Percentiles rank a stretch among this genome's conserved stretches.
Evolutionary conservation across 73 alveolate genomes (phyloP).

Genomic region (Durusdinium trenchii): DNA sequence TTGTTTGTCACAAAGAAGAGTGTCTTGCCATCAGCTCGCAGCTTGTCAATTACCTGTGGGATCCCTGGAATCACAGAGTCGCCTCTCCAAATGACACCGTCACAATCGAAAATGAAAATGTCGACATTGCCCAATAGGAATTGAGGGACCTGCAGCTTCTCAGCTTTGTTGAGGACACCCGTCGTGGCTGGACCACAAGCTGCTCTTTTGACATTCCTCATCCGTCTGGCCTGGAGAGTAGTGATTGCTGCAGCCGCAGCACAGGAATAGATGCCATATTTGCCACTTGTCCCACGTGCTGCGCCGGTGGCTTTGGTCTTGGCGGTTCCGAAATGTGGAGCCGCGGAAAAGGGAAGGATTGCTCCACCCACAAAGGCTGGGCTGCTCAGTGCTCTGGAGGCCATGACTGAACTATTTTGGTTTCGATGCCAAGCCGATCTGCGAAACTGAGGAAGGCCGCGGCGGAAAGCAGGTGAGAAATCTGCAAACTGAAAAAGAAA

Average conservation of each 20-base stretch:
- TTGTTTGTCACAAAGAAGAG: constrained; percentile 95
- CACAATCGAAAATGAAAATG: constrained; percentile 92
- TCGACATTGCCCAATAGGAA: constrained; percentile 68
- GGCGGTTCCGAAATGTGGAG: neutral
- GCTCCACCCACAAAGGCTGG: constrained; percentile 52
- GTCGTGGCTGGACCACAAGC: constrained; percentile 66
- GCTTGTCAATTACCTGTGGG: constrained; percentile 73
- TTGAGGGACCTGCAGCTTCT: constrained; percentile 77
- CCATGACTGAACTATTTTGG: neutral
- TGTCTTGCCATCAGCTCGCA: constrained; percentile 54
- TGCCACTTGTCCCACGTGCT: neutral
- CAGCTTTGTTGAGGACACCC: constrained; percentile 75
- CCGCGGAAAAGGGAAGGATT: constrained; percentile 20
- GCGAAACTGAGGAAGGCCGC: neutral
- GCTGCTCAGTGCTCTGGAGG: constrained; percentile 9
- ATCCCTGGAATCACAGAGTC: constrained; percentile 93
- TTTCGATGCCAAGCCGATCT: constrained; percentile 32
- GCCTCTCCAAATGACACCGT: constrained; percentile 95
- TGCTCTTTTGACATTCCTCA: constrained; percentile 17
- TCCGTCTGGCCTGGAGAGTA: constrained; percentile 1
- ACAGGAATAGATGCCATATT: neutral
- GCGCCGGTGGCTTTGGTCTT: neutral
- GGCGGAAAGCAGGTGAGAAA: neutral
- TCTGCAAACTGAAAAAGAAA: neutral
- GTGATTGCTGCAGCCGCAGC: constrained; percentile 59